A percentile compares a stretch with the other conserved stretches of the same genome.
phyloP scores from a whole-genome alignment of 2,329 filamentous ascomycete genomes.

The Aspergillus texensis region DNA sequence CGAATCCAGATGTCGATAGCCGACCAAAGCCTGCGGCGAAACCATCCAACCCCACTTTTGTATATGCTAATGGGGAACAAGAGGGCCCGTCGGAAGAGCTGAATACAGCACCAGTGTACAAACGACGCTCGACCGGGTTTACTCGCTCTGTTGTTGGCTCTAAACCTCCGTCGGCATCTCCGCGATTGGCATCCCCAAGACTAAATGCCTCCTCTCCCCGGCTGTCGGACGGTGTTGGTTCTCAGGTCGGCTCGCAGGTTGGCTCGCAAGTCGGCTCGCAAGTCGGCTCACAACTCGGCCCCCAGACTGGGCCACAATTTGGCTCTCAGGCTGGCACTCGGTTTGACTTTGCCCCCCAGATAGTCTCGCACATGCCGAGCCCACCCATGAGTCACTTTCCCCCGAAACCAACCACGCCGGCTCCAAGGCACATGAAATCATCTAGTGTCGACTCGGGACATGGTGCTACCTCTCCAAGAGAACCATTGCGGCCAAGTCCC shows the following conservation, averaged over 20 bases:
- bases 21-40: slow-evolving; percentile 31
- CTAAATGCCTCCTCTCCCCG: slow-evolving; percentile 29
- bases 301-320: slow-evolving; percentile 11
- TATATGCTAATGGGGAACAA: slow-evolving; percentile 42
- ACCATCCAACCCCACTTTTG: slow-evolving; percentile 34
- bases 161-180: slow-evolving; percentile 31
- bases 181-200: slow-evolving; percentile 34
- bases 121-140: slow-evolving; percentile 36
- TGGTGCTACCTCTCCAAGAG: slow-evolving; percentile 18
- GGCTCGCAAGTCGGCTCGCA: slow-evolving; percentile 24
- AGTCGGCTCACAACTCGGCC: slow-evolving; percentile 22
- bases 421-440: slow-evolving; percentile 34
- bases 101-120: slow-evolving; percentile 19
- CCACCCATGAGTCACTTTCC: slow-evolving; percentile 24
- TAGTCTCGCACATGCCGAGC: slow-evolving; percentile 21
- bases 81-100: slow-evolving; percentile 33
- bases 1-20: slow-evolving; percentile 40
- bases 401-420: slow-evolving; percentile 17
- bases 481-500: slow-evolving; percentile 35
- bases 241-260: slow-evolving; percentile 14
- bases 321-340: slow-evolving; percentile 15
- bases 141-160: slow-evolving; percentile 26
- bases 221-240: slow-evolving; percentile 24
- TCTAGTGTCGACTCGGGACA: slow-evolving; percentile 36
- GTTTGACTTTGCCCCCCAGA: slow-evolving; percentile 25